These are phyloP conservation scores for Usnea hakonensis DNA, from an alignment of 495 filamentous ascomycete genomes.

Conservation along the genomic window DNA sequence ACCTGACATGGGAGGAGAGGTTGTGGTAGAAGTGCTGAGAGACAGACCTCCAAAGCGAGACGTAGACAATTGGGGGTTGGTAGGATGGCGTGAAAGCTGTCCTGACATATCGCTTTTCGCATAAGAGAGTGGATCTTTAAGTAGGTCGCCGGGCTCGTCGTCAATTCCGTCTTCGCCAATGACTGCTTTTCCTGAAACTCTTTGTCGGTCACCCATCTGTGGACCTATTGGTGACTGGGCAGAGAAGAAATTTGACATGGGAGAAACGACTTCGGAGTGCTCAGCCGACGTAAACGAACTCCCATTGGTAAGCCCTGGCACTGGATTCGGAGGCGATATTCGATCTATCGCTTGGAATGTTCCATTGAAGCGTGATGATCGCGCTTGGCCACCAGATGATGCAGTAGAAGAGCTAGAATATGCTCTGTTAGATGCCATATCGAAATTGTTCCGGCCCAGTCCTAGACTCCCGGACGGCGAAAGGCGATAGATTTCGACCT, in stretches of 20 bases:
- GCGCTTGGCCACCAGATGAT: conserved; percentile 48
- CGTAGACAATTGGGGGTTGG: conserved; percentile 66
- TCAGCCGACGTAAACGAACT: conserved; percentile 37
- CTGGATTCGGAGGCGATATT: conserved; percentile 55
- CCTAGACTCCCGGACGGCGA: conserved; percentile 38
- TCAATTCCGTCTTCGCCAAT: conserved; percentile 76
- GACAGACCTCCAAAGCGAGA: conserved; percentile 64
- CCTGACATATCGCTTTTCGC: conserved; percentile 63
- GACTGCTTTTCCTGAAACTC: conserved; percentile 70
- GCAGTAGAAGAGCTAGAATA: conserved; percentile 48
- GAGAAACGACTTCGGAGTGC: conserved; percentile 51
- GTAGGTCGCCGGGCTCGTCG: conserved; percentile 75
- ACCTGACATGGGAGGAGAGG: conserved; percentile 45
- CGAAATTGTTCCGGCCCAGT: conserved; percentile 52
- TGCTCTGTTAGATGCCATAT: conserved; percentile 47
- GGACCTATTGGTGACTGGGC: conserved; percentile 78
- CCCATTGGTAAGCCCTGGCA: conserved; percentile 44
- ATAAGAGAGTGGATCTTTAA: conserved; percentile 78
- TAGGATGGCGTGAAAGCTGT: conserved; percentile 54
- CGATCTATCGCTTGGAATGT: conserved; percentile 67
- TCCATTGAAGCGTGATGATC: conserved; percentile 69
- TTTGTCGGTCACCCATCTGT: conserved; percentile 57
- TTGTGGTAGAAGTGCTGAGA: conserved; percentile 53
- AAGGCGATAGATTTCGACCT: conserved; percentile 61
- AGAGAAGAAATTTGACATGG: conserved; percentile 70